Evolutionary conservation across 2,329 filamentous ascomycete species (phyloP).

Genomic region (Aspergillus flavus): DNA sequence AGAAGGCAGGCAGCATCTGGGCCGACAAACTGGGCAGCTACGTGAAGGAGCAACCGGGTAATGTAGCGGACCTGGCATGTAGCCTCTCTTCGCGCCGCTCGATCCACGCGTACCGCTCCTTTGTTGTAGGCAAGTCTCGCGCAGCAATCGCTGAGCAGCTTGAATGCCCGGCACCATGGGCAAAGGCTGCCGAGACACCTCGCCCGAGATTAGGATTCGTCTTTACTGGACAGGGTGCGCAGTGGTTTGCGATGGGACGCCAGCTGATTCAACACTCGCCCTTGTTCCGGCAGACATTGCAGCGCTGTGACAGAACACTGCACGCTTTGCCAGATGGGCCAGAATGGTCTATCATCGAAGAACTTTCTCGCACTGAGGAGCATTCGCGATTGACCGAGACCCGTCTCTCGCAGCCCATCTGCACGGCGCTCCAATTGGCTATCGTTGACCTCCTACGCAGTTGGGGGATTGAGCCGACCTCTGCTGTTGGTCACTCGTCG

Average conservation of each 20-base stretch:
- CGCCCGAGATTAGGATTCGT: slow-evolving; percentile 17
- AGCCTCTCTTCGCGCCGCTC: no score
- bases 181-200: neutral
- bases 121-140: neutral
- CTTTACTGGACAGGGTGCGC: slow-evolving; percentile 30
- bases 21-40: no score
- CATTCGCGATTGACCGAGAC: no score
- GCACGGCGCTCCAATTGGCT: no score
- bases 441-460: no score
- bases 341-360: slow-evolving; percentile 13
- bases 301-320: slow-evolving; percentile 17
- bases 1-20: no score
- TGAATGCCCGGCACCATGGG: no score
- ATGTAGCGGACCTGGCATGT: no score
- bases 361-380: slow-evolving; percentile 11
- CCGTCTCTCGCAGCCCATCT: no score
- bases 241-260: slow-evolving; percentile 25
- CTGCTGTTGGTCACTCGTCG: slow-evolving; percentile 24
- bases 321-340: slow-evolving; percentile 12
- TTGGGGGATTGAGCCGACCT: slow-evolving; percentile 13
- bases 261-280: slow-evolving; percentile 15
- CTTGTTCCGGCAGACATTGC: slow-evolving; percentile 2
- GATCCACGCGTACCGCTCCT: no score
- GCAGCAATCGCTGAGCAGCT: neutral
- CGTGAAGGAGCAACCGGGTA: no score